Conservation (phyloP, 2,329 filamentous ascomycete species). For the Coniochaeta sp. region DNA sequence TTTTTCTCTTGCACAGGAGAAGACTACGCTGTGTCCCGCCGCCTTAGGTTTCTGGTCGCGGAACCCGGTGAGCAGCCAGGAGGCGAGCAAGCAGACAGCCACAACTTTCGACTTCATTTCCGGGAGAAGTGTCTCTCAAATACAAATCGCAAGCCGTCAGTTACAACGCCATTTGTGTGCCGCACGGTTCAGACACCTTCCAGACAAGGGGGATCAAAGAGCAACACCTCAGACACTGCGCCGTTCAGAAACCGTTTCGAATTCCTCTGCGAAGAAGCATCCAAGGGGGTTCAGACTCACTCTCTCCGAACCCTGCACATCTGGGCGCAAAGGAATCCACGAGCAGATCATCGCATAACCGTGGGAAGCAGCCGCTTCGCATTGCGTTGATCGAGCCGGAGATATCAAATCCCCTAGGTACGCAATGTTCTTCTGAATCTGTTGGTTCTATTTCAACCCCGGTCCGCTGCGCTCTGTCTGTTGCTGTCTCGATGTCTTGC, state of each 20-base stretch:
- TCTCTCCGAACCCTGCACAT: not conserved
- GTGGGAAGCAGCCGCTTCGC: not conserved
- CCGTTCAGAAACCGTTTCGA: conserved; percentile 15
- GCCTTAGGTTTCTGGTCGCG: too few relatives aligned
- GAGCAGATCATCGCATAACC: not conserved
- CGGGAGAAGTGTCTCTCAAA: not conserved
- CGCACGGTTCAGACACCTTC: not conserved
- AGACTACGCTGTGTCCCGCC: too few relatives aligned
- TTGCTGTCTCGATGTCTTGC: not conserved
- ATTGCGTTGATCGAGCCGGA: conserved; percentile 7
- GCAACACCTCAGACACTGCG: conserved; percentile 13
- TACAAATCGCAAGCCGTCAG: not conserved
- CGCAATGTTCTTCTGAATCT: conserved; percentile 1
- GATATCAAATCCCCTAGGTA: conserved; percentile 11
- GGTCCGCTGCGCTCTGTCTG: not conserved
- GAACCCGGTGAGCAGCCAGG: too few relatives aligned
- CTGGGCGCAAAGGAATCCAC: not conserved
- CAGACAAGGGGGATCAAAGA: not conserved
- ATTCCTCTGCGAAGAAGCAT: conserved; percentile 5
- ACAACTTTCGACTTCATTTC: too few relatives aligned
- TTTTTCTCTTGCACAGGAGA: too few relatives aligned
- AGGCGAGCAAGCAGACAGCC: too few relatives aligned
- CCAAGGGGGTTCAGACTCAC: not conserved
- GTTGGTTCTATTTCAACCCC: not conserved
- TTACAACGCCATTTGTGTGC: not conserved